phyloP scores from a whole-genome alignment of 306 rosid genomes.

The Sicyos edulis region DNA sequence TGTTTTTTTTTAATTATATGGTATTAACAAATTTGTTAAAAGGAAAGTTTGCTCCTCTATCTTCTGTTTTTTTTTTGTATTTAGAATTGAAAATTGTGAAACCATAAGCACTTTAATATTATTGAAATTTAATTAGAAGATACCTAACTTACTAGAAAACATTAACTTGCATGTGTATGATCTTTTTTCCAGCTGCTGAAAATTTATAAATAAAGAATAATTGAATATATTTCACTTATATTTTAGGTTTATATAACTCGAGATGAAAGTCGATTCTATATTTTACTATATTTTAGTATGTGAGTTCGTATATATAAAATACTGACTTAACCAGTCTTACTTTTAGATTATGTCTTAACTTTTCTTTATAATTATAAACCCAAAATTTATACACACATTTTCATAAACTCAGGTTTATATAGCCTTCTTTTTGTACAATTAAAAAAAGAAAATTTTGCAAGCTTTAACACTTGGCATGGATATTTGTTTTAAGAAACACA shows the following conservation, averaged over 20 bases:
- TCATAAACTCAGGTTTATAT: not conserved
- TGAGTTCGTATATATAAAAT: not conserved
- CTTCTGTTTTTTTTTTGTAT: too few species aligned
- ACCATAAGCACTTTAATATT: too few species aligned
- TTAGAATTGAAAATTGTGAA: too few species aligned
- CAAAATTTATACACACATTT: not conserved
- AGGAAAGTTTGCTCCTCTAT: not conserved
- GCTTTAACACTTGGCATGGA: not conserved
- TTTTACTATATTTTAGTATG: not conserved
- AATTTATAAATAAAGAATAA: too few species aligned
- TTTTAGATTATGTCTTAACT: not conserved
- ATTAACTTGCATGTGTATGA: too few species aligned
- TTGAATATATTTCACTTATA: too few species aligned
- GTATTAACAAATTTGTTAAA: not conserved
- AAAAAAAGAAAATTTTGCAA: not conserved
- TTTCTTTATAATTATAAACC: not conserved
- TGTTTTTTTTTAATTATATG: too few species aligned
- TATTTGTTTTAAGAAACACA: too few species aligned
- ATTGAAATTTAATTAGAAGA: too few species aligned
- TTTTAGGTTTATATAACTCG: not conserved
- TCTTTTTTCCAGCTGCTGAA: too few species aligned
- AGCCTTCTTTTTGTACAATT: not conserved
- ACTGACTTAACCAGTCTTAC: not conserved
- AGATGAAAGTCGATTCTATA: too few species aligned
- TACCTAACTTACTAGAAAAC: too few species aligned